Evolutionary conservation across 345 rosid species (phyloP).

Genomic region (Salix exigua): DNA sequence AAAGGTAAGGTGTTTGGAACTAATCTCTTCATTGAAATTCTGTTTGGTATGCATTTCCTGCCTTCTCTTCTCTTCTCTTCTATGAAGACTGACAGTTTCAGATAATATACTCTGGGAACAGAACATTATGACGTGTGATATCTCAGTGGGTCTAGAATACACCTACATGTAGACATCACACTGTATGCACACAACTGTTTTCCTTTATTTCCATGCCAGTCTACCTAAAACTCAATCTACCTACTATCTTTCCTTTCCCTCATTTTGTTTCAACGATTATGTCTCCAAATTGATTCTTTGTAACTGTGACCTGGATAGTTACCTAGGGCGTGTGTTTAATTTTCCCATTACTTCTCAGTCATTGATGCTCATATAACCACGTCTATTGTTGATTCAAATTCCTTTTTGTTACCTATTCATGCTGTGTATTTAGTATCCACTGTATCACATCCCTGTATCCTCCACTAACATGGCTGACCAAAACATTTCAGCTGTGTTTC

Average conservation of each 20-base stretch:
- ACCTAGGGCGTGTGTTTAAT: not conserved
- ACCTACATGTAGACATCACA: not conserved
- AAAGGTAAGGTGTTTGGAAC: conserved; percentile 45
- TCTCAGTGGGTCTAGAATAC: not conserved
- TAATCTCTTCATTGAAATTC: not conserved
- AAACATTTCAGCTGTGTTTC: not conserved
- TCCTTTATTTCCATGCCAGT: not conserved
- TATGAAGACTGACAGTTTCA: not conserved
- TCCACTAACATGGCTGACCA: not conserved
- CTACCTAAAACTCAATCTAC: too few relatives aligned
- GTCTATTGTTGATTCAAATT: not conserved
- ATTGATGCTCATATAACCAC: not conserved
- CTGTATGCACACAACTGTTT: not conserved
- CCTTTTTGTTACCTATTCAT: too few relatives aligned
- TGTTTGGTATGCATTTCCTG: not conserved
- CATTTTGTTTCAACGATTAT: not conserved
- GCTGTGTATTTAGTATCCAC: too few relatives aligned
- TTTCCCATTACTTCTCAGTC: not conserved
- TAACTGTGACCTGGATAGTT: not conserved
- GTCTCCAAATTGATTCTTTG: not conserved
- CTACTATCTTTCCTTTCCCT: not conserved
- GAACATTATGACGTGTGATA: not conserved
- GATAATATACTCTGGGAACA: not conserved
- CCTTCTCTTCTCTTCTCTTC: not conserved
- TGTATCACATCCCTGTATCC: not conserved